A percentile compares a stretch with the other conserved stretches of the same genome.
Evolutionary conservation across 306 rosid species (phyloP).

Genomic region (Malus orientalis): DNA sequence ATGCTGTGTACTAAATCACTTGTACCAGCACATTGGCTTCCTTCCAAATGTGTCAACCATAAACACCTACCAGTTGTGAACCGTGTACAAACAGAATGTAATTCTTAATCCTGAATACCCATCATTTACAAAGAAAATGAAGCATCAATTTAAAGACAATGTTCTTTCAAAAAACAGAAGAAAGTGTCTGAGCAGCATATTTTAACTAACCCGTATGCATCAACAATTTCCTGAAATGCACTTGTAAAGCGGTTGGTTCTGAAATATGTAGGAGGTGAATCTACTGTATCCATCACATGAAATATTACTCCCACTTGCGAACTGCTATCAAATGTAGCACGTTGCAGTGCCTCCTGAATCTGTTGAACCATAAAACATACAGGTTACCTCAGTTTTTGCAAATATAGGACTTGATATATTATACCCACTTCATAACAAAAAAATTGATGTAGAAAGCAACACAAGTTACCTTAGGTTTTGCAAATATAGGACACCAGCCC

Average conservation of each 20-base stretch:
- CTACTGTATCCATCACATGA: constrained; percentile 78
- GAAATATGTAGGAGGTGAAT: constrained; percentile 94
- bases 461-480: constrained; percentile 60
- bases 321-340: constrained; percentile 96
- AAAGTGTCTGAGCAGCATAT: background rate
- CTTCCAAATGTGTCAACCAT: background rate
- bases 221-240: constrained; percentile 95
- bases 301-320: constrained; percentile 96
- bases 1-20: background rate
- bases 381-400: background rate
- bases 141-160: background rate
- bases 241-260: constrained; percentile 86
- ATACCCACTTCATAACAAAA: background rate
- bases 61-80: background rate
- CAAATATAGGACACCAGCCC: constrained; percentile 97
- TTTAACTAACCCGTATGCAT: constrained; percentile 93
- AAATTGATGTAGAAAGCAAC: background rate
- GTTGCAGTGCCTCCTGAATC: constrained; percentile 90
- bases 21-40: background rate
- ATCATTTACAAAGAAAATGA: background rate
- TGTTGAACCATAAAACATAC: constrained; percentile 28
- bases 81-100: background rate
- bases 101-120: background rate
- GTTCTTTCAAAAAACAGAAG: background rate
- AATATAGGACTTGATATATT: background rate